Conservation (phyloP, 2,329 filamentous ascomycete species). For the Fusarium odoratissimum region DNA sequence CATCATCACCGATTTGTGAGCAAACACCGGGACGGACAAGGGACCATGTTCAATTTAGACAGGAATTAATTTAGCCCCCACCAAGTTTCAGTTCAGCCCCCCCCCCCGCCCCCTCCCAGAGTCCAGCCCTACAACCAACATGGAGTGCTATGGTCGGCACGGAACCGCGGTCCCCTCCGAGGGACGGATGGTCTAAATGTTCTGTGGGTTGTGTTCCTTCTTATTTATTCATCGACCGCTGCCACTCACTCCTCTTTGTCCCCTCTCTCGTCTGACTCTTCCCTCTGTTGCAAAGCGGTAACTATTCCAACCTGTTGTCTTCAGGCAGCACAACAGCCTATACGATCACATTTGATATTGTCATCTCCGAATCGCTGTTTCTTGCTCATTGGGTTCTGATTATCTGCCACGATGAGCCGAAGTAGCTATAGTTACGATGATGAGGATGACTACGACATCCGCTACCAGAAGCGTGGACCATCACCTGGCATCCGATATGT, state of each 20-base stretch:
- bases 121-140: slow-evolving; percentile 42
- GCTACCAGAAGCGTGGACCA: slow-evolving; percentile 56
- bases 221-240: slow-evolving; percentile 6
- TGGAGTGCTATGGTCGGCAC: not conserved
- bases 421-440: slow-evolving; percentile 60
- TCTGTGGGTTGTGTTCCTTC: slow-evolving; percentile 1
- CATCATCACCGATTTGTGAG: not conserved
- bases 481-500: slow-evolving; percentile 61
- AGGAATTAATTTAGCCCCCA: slow-evolving; percentile 25
- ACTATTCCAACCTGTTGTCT: not conserved
- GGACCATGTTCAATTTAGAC: slow-evolving; percentile 10
- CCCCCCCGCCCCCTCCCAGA: slow-evolving; percentile 10
- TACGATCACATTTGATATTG: not conserved
- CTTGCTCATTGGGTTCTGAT: not conserved
- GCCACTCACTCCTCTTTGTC: slow-evolving; percentile 7
- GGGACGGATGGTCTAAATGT: not conserved
- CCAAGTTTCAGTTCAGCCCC: slow-evolving; percentile 34
- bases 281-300: not conserved
- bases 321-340: not conserved
- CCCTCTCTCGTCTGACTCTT: not conserved
- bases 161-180: slow-evolving; percentile 8
- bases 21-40: not conserved
- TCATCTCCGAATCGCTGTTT: not conserved
- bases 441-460: slow-evolving; percentile 68
- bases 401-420: slow-evolving; percentile 44